Conservation (phyloP, 1,139 yeast species). For the Suhomyces taliae region DNA sequence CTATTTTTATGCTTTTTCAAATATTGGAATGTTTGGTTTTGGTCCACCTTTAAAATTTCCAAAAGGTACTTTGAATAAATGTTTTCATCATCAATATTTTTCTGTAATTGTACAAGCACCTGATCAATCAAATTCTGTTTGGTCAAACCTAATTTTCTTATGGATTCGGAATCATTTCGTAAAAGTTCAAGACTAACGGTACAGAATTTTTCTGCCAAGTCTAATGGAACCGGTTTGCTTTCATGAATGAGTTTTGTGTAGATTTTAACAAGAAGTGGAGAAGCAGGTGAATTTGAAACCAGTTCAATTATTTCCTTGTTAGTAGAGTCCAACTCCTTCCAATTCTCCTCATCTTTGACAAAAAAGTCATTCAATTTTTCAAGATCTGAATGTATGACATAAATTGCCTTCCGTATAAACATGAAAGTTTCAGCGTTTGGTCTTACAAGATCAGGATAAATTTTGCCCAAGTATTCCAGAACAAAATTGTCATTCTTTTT, state of each 20-base stretch:
- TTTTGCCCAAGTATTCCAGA: constrained; percentile 10
- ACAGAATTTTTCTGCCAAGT: constrained; percentile 11
- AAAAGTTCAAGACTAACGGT: constrained; percentile 7
- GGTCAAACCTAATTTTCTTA: background rate
- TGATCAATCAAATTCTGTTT: constrained; percentile 10
- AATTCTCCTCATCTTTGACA: constrained; percentile 10
- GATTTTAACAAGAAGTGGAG: constrained; percentile 5
- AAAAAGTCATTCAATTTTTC: constrained; percentile 4
- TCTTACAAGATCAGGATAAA: constrained; percentile 10
- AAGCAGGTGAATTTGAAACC: background rate
- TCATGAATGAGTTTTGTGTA: constrained; percentile 3
- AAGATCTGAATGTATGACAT: constrained; percentile 3
- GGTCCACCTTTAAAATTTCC: constrained; percentile 30
- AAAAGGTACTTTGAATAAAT: constrained; percentile 29
- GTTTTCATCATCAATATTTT: constrained; percentile 22
- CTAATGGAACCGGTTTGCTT: background rate
- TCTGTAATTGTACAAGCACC: constrained; percentile 16
- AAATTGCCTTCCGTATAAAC: constrained; percentile 10
- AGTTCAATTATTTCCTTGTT: constrained; percentile 9
- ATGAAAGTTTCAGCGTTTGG: background rate
- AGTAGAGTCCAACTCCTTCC: constrained; percentile 6
- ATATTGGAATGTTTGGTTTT: constrained; percentile 30
- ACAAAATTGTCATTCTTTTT: constrained; percentile 6
- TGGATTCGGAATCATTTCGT: background rate
- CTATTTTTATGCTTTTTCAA: constrained; percentile 29